Base-by-base conservation (phyloP, 2,329 filamentous ascomycete species). In the Fusarium nodosum region DNA sequence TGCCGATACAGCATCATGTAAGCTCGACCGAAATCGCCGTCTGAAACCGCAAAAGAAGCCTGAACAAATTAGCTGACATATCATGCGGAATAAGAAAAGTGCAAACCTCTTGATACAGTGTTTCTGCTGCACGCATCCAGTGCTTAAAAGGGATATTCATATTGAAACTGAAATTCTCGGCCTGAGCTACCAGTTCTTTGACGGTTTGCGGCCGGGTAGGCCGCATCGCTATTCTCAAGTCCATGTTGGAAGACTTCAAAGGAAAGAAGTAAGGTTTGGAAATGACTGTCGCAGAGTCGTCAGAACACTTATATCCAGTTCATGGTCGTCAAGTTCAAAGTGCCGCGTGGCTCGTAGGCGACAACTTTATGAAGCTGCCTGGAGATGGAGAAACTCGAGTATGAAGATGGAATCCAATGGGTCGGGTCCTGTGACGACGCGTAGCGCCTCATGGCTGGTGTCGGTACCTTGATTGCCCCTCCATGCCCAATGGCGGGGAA, bases 1-100 rank as follows among this genome's bases (percentile, higher is more conserved):
- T 97, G 94, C 72, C 96, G 90, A 77, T 96, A 93, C n/a, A 97
- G 87, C 62, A 98, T 89, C 56, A 97, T 87, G 79, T 97, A 99
- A 7, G 95, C 93, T 76, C 96, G 91, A 73, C 94, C 89, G 69
- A 93, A 89, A 79, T 97, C 94, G 74, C 91, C 91, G 79, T 98
- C 95, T 42, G 87, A 87, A 74, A 96, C 87, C 77, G 97, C 97
- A 73, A 95, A 93, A 53, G 88, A 86, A 22, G 93, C 94, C 93
- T 97, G 26, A 9, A 75, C 56, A 34, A 20, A 68, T 76, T 54
- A 76, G 74, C 45, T 26, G n/a, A 7, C 10, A 22, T 18, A n/a
- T 18, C 16, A 13, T 28, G 30, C 20, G 20, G 20, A 8, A 2
- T 9, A 10, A 9, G 8, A 9, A 30, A 2, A 2, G 11, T 9